A percentile compares a stretch with the other conserved stretches of the same genome.
phyloP scores from a whole-genome alignment of 352 stramenopile species.

The Phytophthora melonis region DNA sequence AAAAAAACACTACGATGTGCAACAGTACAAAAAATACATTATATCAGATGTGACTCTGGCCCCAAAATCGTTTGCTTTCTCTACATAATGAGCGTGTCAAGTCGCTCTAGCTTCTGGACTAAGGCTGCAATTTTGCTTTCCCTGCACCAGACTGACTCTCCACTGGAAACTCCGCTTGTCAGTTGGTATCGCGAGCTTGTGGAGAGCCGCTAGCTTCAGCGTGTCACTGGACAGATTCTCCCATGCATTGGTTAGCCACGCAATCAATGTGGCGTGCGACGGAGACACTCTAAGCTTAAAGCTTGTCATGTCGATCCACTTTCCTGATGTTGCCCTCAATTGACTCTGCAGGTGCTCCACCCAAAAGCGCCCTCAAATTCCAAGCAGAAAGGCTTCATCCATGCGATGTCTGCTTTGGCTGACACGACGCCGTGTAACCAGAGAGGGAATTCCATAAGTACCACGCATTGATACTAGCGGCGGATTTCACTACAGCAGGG shows the following conservation, averaged over 20 bases:
- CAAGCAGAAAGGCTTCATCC: slow-evolving; percentile 27
- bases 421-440: slow-evolving; percentile 12
- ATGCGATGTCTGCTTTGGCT: slow-evolving; percentile 24
- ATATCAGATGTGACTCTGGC: no score
- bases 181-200: not conserved
- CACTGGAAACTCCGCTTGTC: not conserved
- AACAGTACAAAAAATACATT: no score
- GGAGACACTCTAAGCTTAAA: not conserved
- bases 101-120: no score
- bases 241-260: not conserved
- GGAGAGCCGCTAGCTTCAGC: not conserved
- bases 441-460: slow-evolving; percentile 11
- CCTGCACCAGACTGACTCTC: no score
- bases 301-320: not conserved
- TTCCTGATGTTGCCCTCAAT: not conserved
- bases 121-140: no score
- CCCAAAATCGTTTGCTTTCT: no score
- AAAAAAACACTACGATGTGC: no score
- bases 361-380: not conserved
- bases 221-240: not conserved
- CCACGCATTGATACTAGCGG: not conserved
- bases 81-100: no score
- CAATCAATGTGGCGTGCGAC: not conserved
- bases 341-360: not conserved
- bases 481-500: not conserved